Evolutionary conservation across 345 rosid species (phyloP).

Genomic region (Salix viminalis): DNA sequence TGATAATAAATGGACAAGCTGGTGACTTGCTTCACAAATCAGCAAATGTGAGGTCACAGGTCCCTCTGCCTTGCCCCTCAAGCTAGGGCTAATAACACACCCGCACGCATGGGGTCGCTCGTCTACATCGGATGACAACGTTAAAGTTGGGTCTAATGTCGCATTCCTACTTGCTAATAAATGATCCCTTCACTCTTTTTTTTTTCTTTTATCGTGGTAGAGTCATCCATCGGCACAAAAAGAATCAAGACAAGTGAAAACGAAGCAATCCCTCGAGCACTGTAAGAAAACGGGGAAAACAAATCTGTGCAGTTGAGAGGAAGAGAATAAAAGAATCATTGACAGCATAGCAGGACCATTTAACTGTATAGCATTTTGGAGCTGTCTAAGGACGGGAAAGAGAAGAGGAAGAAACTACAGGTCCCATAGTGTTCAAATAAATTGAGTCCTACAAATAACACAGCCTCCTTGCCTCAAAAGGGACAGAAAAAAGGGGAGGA

Average conservation of each 20-base stretch:
- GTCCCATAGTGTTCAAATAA: constrained; percentile 25
- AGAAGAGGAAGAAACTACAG: constrained; percentile 2
- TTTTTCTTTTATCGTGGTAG: not conserved
- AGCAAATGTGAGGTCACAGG: too few species aligned
- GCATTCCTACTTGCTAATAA: too few species aligned
- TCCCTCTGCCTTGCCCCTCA: too few species aligned
- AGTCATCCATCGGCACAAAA: not conserved
- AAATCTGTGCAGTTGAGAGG: not conserved
- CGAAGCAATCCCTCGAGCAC: not conserved
- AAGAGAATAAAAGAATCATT: not conserved
- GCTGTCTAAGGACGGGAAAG: not conserved
- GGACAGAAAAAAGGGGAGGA: constrained; percentile 6
- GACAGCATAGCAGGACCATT: not conserved
- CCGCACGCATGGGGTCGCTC: too few species aligned
- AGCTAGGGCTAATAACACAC: too few species aligned
- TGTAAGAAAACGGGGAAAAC: not conserved
- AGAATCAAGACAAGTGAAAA: not conserved
- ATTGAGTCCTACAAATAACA: constrained; percentile 27
- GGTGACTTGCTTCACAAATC: too few species aligned
- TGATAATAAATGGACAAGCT: too few species aligned
- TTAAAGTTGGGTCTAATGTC: too few species aligned
- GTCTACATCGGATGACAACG: too few species aligned
- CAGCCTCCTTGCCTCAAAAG: constrained; percentile 26
- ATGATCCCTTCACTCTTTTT: too few species aligned
- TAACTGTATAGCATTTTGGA: not conserved